Evolutionary conservation across 2,329 filamentous ascomycete species (phyloP), one percentile per base, ranked within the genome.

Genomic region (Calonectria fujianensis): DNA sequence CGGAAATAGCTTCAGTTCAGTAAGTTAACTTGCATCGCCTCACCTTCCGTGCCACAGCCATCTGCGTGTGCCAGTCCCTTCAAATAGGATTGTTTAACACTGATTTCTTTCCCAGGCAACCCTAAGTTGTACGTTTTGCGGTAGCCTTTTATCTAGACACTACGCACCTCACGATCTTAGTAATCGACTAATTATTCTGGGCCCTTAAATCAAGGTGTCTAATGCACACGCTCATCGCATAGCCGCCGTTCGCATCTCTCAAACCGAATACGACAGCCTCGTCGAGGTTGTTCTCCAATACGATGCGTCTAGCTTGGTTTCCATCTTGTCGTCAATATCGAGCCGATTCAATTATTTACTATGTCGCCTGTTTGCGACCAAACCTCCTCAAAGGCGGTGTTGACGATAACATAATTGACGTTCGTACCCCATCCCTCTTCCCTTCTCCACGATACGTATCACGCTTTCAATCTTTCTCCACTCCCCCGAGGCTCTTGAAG

Each of bases 191-290:
- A 68, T 35, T 18, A 45, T 9, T 48, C 54, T 31, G 29, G 16
- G 24, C 20, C 45, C 48, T 57, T 57, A 27, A 11, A 51, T n/a
- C 31, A 64, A 78, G 74, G 57, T 54, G 20, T 37, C 70, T 14
- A 65, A 69, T 32, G 35, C 69, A 31, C 35, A 67, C 7, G 24
- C 35, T 4, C 69, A 48, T 24, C 66, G 41, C 32, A 48, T 73
- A 11, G 68, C 85, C 69, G 79, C 84, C 20, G 86, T 94, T 61
- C 89, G 87, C 72, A 89, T 95, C 70, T 85, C 90, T 48, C 91
- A 88, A 80, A 82, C 85, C 65, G 92, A 95, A 80, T 91, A 95
- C 84, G 89, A 93, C 65, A 83, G 83, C 64, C 86, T 95, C 74
- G 87, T 92, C 78, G 83, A 88, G 72, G 76, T 79, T 70, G 86